These are phyloP conservation scores for Penicillium sp. DNA, from an alignment of 2,329 filamentous ascomycete species.

Conservation along the genomic window DNA sequence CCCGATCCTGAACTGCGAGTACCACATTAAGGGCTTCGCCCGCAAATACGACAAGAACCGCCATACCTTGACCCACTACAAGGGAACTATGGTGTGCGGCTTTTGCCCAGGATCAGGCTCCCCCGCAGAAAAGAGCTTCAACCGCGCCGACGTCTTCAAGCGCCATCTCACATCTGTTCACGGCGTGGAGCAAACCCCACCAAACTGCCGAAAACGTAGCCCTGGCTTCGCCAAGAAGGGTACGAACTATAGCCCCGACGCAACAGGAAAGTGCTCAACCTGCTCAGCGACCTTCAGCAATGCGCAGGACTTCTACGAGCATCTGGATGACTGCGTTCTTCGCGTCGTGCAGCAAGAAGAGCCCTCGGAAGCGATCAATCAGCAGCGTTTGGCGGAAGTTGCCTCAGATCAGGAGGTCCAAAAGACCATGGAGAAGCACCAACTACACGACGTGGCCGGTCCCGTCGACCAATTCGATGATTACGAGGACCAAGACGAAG, in stretches of 20 bases:
- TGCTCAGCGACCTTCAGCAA: constrained; percentile 81
- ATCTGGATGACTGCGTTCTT: constrained; percentile 72
- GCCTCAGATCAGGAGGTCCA: constrained; percentile 59
- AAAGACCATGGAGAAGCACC: constrained; percentile 59
- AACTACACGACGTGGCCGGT: constrained; percentile 51
- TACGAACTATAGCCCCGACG: constrained; percentile 69
- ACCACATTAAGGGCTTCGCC: constrained; percentile 87
- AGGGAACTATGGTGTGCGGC: constrained; percentile 94
- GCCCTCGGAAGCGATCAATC: constrained; percentile 58
- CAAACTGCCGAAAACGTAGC: constrained; percentile 81
- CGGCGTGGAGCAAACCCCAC: constrained; percentile 86
- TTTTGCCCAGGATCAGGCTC: constrained; percentile 90
- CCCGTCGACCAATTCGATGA: constrained; percentile 51
- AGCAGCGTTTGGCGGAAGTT: constrained; percentile 57
- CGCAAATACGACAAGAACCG: constrained; percentile 96
- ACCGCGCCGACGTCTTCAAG: constrained; percentile 94
- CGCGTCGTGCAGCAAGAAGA: constrained; percentile 62
- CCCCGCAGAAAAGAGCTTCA: constrained; percentile 89
- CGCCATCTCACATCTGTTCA: constrained; percentile 87
- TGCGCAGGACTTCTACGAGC: constrained; percentile 96
- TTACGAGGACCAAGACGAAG: constrained; percentile 57
- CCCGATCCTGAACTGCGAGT: constrained; percentile 87
- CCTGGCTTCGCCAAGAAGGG: constrained; percentile 59
- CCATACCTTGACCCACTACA: constrained; percentile 92
- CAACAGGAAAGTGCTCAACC: constrained; percentile 86